Base-by-base conservation (phyloP, 495 filamentous ascomycete species). In the Trichoderma erinaceum region DNA sequence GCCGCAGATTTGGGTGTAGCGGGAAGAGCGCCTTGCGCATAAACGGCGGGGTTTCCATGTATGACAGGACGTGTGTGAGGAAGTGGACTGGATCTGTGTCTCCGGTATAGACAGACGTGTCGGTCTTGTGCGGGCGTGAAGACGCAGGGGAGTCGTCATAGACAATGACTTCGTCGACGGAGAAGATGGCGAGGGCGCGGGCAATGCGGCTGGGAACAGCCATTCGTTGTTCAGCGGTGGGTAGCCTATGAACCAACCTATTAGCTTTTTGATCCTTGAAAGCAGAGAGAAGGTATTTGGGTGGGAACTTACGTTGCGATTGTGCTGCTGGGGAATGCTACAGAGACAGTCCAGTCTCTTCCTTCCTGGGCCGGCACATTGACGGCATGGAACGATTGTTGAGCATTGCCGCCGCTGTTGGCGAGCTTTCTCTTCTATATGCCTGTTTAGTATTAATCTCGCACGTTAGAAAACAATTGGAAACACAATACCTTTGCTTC, bases 21-120 rank as follows among this genome's bases (percentile, higher is more conserved):
- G 87, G 85, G 66, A 93, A 91, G 5, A 94, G 80, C 0, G 76
- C 71, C 67, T 82, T 86, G 68, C 90, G 84, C 70, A 94, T 85
- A 76, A 91, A 85, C 1, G 89, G 89, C 15, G 91, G 90, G 3
- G 87, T 88, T 75, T 93, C 90, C 66, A 93, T 81, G 73, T 91
- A 94, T 48, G 82, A 84, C 11, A 94, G 79, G 15, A 93, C 72
- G 72, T 93, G 90, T 67, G 82, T 82, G 12, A 94, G 81, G 75
- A 90, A 92, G 73, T 90, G 85, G 32, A 83, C 83, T 0, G 89
- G 89, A 69, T 92, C 85, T 1, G 82, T 75, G 66, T 82, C 86
- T 65, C 86, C 88, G 0, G 88, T 90, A 71, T 89, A 89, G 27
- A 78, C 77, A 8, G 80, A 78, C 18, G 78, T 73, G 48, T 83